Evolutionary conservation across 176 grass and related monocot genomes (phyloP).

Genomic region (Bothriochloa decipiens): DNA sequence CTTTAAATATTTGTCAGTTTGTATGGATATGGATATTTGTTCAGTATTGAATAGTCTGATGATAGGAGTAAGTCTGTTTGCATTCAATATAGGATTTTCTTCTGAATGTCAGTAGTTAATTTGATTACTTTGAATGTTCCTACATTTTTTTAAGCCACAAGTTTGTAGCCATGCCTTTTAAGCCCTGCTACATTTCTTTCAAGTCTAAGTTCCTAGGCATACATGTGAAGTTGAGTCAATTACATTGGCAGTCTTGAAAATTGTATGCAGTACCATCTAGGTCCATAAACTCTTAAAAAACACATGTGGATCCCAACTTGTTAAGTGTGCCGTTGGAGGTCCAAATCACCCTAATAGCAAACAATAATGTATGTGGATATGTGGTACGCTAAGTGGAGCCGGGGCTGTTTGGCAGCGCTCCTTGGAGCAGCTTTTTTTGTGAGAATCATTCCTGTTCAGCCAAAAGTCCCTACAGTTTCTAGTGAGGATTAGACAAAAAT

Average conservation of each 20-base stretch:
- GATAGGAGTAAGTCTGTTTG: neutral
- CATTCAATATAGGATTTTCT: neutral
- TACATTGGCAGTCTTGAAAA: neutral
- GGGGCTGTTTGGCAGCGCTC: neutral
- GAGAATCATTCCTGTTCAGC: neutral
- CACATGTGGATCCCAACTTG: neutral
- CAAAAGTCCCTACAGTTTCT: too few relatives aligned
- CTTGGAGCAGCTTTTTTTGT: neutral
- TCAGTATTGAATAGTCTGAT: neutral
- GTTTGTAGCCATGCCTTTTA: neutral
- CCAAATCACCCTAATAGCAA: neutral
- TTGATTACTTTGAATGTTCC: conserved; percentile 8
- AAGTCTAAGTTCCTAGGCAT: neutral
- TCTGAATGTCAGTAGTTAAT: neutral
- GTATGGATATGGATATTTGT: neutral
- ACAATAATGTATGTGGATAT: neutral
- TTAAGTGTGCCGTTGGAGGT: neutral
- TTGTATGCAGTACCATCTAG: neutral
- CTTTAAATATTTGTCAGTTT: neutral
- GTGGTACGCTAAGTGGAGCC: neutral
- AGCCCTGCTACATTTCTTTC: neutral
- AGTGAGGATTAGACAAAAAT: too few relatives aligned
- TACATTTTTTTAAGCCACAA: conserved; percentile 17
- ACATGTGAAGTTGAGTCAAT: neutral
- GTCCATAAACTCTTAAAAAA: neutral